These are phyloP conservation scores for Alternaria sp. DNA, from an alignment of 2,329 filamentous ascomycete species.

Conservation along the genomic window DNA sequence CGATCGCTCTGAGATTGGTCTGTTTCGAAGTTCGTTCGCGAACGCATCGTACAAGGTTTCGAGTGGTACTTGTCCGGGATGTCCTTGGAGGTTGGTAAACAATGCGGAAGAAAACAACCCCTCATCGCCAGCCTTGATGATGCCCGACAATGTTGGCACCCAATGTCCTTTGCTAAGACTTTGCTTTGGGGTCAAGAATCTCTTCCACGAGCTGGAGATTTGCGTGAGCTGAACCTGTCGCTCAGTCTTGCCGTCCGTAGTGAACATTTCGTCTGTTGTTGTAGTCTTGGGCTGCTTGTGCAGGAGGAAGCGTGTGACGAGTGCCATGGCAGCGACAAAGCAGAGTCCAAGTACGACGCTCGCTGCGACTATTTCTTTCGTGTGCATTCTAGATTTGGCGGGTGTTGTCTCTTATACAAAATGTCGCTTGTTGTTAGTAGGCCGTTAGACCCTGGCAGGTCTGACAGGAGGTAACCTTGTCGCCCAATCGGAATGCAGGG, in stretches of 20 bases:
- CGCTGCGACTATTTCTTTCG: slow-evolving; percentile 22
- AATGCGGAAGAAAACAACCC: slow-evolving; percentile 34
- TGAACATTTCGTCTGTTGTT: slow-evolving; percentile 7
- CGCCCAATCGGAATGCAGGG: slow-evolving; percentile 39
- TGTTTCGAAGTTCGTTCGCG: slow-evolving; percentile 29
- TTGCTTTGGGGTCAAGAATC: slow-evolving; percentile 27
- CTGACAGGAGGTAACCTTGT: slow-evolving; percentile 11
- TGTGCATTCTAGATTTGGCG: slow-evolving; percentile 18
- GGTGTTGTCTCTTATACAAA: slow-evolving; percentile 24
- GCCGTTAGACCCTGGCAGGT: slow-evolving; percentile 6
- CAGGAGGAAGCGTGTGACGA: slow-evolving; percentile 36
- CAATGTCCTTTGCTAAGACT: slow-evolving; percentile 19
- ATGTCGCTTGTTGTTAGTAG: slow-evolving; percentile 22
- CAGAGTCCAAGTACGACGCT: slow-evolving; percentile 21
- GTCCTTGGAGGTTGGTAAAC: slow-evolving; percentile 29
- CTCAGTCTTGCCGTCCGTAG: slow-evolving; percentile 17
- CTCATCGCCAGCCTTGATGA: slow-evolving; percentile 45
- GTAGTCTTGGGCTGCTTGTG: slow-evolving; percentile 30
- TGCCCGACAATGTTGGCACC: slow-evolving; percentile 37
- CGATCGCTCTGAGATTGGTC: slow-evolving; percentile 28
- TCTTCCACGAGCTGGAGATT: slow-evolving; percentile 27
- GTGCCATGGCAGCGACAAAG: slow-evolving; percentile 33
- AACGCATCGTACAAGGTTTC: slow-evolving; percentile 37
- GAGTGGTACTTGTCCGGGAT: slow-evolving; percentile 32
- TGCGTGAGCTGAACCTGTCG: slow-evolving; percentile 19